phyloP scores from a whole-genome alignment of 371 early-diverging fungal species.

The Phascolomyces articulosus region DNA sequence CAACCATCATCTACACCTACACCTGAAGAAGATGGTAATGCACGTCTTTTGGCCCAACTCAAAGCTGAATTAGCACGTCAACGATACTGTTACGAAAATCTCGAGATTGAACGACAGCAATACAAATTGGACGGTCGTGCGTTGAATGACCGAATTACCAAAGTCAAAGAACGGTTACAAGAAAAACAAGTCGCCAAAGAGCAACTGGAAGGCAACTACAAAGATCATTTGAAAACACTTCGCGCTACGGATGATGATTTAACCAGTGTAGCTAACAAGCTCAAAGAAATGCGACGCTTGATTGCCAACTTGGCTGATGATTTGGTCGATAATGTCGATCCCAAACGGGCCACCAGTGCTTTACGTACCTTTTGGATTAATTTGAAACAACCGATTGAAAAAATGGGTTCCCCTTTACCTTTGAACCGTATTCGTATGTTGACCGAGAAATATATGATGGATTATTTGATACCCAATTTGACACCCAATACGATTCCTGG shows the following conservation, averaged over 20 bases:
- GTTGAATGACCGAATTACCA: conserved; percentile 16
- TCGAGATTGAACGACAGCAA: conserved; percentile 28
- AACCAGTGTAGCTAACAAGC: conserved; percentile 45
- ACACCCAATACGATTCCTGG: conserved; percentile 45
- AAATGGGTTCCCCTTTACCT: conserved; percentile 39
- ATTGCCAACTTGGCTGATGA: conserved; percentile 49
- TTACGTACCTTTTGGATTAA: conserved; percentile 45
- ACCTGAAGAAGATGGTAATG: neutral
- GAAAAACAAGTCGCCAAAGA: conserved; percentile 24
- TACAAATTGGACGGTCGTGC: conserved; percentile 22
- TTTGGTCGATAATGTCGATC: conserved; percentile 45
- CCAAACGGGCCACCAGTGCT: conserved; percentile 42
- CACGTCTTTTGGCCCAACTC: conserved; percentile 6
- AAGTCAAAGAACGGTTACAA: conserved; percentile 20
- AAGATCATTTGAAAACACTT: conserved; percentile 54
- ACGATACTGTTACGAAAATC: conserved; percentile 19
- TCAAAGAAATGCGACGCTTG: conserved; percentile 49
- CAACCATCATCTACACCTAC: conserved; percentile 1
- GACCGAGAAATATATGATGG: conserved; percentile 64
- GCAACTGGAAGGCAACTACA: conserved; percentile 49
- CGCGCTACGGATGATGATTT: conserved; percentile 61
- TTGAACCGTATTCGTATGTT: conserved; percentile 54
- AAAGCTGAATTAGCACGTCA: conserved; percentile 21
- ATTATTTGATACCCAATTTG: conserved; percentile 46
- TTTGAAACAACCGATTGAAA: conserved; percentile 35